phyloP scores from a whole-genome alignment of 2,329 filamentous ascomycete genomes.

The Anthostomella pinea region DNA sequence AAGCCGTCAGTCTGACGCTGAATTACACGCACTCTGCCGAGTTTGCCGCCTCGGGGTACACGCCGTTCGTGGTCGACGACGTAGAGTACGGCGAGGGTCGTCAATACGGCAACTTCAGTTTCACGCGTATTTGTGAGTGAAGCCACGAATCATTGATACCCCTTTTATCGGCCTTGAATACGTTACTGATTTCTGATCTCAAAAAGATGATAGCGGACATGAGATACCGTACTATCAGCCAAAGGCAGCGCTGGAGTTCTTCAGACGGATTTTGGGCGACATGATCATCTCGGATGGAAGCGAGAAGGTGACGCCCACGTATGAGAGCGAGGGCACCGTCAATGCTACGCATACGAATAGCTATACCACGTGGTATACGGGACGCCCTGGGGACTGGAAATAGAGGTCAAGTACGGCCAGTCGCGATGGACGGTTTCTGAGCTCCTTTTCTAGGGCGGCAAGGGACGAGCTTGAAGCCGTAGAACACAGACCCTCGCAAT shows the following conservation, averaged over 20 bases:
- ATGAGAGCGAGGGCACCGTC: constrained; percentile 54
- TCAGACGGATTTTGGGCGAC: constrained; percentile 58
- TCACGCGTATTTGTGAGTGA: constrained; percentile 63
- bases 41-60: constrained; percentile 69
- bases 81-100: constrained; percentile 68
- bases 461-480: no score
- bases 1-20: constrained; percentile 66
- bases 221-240: constrained; percentile 61
- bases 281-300: constrained; percentile 54
- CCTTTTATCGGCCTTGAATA: no score
- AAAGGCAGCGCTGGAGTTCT: constrained; percentile 56
- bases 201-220: constrained; percentile 65
- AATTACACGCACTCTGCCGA: constrained; percentile 48
- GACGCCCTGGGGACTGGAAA: constrained; percentile 23
- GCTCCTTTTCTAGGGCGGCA: no score
- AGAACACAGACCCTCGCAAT: no score
- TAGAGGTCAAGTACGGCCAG: no score
- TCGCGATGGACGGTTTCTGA: no score
- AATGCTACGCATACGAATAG: constrained; percentile 56
- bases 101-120: constrained; percentile 72
- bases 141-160: constrained; percentile 61
- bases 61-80: constrained; percentile 66
- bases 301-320: constrained; percentile 47
- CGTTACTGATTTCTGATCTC: no score
- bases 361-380: constrained; percentile 56